phyloP scores from a whole-genome alignment of 2,329 filamentous ascomycete species.

The Chaetomium sp. region DNA sequence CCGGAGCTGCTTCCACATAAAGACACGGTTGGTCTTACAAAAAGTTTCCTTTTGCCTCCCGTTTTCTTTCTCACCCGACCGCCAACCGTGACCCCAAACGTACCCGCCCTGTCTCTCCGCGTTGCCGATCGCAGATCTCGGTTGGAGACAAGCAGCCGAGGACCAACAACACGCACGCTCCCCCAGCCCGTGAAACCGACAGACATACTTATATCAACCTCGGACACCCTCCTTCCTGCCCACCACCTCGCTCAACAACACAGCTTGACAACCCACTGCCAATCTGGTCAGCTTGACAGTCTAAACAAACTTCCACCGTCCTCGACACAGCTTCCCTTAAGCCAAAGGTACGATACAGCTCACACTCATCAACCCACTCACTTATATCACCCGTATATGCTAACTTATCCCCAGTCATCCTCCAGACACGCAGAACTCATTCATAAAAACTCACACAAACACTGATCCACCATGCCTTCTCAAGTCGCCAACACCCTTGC shows the following conservation, averaged over 20 bases:
- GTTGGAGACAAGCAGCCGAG: conserved; percentile 6
- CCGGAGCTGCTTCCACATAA: conserved; percentile 19
- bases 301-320: no score
- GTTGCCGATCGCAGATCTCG: conserved; percentile 8
- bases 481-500: conserved; percentile 42
- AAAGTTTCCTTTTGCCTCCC: conserved; percentile 5
- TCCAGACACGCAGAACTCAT: no score
- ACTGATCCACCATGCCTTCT: conserved; percentile 34
- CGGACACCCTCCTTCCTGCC: not conserved
- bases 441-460: not conserved
- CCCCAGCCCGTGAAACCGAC: conserved; percentile 3
- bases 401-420: not conserved
- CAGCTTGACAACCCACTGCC: not conserved
- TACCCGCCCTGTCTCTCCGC: conserved; percentile 7
- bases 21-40: conserved; percentile 16
- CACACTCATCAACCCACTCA: no score
- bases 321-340: no score
- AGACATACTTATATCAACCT: conserved; percentile 14
- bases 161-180: not conserved
- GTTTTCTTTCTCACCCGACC: conserved; percentile 15
- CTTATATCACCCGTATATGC: no score
- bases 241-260: not conserved
- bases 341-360: no score
- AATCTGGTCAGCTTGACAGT: not conserved
- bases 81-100: not conserved